Evolutionary conservation across 75 land plant species (phyloP).

Genomic region (Cryptomeria japonica): DNA sequence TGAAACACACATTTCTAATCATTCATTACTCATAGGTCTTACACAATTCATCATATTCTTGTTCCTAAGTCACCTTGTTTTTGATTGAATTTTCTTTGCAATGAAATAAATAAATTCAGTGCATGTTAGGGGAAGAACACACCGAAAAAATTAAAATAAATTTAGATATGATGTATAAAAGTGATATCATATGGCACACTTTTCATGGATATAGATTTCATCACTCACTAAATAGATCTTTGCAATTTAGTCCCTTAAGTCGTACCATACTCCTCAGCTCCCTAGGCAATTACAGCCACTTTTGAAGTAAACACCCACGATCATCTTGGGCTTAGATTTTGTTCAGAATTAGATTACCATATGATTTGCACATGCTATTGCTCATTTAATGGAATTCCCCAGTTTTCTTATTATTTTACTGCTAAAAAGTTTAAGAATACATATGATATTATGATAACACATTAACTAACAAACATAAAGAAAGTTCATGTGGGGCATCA

Average conservation of each 20-base stretch:
- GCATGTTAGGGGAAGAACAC: background rate
- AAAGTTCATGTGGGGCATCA: too few relatives aligned
- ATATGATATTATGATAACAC: too few relatives aligned
- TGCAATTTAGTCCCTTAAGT: too few relatives aligned
- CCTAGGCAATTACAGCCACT: too few relatives aligned
- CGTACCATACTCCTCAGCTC: background rate
- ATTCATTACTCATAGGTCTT: background rate
- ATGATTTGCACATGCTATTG: too few relatives aligned
- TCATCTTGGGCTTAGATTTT: too few relatives aligned
- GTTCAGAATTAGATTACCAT: too few relatives aligned
- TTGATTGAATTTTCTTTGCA: background rate
- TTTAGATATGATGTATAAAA: background rate
- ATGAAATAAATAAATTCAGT: background rate
- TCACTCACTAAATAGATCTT: background rate
- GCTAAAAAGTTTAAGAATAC: too few relatives aligned
- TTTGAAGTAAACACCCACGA: too few relatives aligned
- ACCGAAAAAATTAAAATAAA: background rate
- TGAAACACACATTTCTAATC: background rate
- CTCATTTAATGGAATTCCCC: too few relatives aligned
- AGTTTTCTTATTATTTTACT: too few relatives aligned
- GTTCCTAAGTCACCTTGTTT: background rate
- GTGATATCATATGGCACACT: background rate
- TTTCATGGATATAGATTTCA: background rate
- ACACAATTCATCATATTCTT: background rate
- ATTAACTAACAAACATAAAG: too few relatives aligned